These are phyloP conservation scores for Blastocystis sp. DNA, from an alignment of 352 stramenopile species.

Conservation along the genomic window DNA sequence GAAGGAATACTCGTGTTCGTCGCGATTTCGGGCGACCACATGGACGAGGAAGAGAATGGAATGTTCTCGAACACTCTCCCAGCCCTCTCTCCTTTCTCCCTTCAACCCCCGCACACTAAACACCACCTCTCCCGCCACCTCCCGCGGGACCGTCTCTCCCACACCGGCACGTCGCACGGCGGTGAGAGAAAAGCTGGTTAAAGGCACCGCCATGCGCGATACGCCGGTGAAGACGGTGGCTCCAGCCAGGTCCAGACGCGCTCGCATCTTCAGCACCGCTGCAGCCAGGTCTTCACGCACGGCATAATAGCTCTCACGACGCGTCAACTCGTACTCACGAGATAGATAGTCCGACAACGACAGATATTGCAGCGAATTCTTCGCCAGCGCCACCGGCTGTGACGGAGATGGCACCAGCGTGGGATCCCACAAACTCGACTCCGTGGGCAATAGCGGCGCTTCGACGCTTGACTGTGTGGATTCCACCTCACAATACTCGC, in stretches of 20 bases:
- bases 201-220: slow-evolving; percentile 61
- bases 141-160: slow-evolving; percentile 71
- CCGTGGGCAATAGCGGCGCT: slow-evolving; percentile 69
- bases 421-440: slow-evolving; percentile 75
- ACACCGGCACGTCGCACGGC: slow-evolving; percentile 73
- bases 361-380: slow-evolving; percentile 86
- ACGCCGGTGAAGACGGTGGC: slow-evolving; percentile 62
- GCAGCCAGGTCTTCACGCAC: slow-evolving; percentile 74
- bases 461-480: too few species aligned
- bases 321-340: slow-evolving; percentile 78
- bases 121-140: slow-evolving; percentile 73
- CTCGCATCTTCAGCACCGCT: slow-evolving; percentile 67
- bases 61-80: slow-evolving; percentile 77
- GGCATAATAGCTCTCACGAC: slow-evolving; percentile 75
- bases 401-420: slow-evolving; percentile 61
- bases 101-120: slow-evolving; percentile 72
- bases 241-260: slow-evolving; percentile 61
- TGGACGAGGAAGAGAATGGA: slow-evolving; percentile 85
- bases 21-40: slow-evolving; percentile 67
- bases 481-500: slow-evolving; percentile 30
- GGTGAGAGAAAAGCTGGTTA: slow-evolving; percentile 65
- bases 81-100: slow-evolving; percentile 67
- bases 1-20: slow-evolving; percentile 65
- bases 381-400: slow-evolving; percentile 72
- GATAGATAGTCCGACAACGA: slow-evolving; percentile 82